Conservation (phyloP, 139 green algal genomes). For the Klebsormidium nitens region DNA sequence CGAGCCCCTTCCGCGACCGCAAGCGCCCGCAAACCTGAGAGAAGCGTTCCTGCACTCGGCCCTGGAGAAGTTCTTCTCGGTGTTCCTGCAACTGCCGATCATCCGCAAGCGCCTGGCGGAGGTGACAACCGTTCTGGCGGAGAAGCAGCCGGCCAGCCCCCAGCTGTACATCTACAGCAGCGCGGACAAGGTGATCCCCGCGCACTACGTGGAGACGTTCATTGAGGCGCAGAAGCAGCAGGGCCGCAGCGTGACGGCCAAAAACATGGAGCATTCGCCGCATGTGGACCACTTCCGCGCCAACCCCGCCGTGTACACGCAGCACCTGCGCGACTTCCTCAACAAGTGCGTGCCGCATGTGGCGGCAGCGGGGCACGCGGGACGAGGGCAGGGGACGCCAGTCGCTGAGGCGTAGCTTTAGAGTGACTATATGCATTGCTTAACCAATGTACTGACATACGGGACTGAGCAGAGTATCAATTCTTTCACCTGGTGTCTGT, state of each 20-base stretch:
- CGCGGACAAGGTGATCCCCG: constrained; percentile 26
- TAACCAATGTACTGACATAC: too few species aligned
- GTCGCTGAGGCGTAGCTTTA: too few species aligned
- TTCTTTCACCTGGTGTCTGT: too few species aligned
- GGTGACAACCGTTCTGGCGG: constrained; percentile 16
- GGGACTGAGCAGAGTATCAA: too few species aligned
- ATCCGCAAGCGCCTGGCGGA: constrained; percentile 16
- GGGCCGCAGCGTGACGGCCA: constrained; percentile 16
- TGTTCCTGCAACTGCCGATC: constrained; percentile 30
- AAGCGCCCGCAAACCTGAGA: neutral
- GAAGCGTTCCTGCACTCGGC: constrained; percentile 9
- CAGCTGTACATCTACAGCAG: constrained; percentile 43
- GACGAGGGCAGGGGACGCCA: too few species aligned
- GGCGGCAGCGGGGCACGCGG: too few species aligned
- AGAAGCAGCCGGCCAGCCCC: constrained; percentile 26
- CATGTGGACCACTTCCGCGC: constrained; percentile 40
- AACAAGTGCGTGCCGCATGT: constrained; percentile 19
- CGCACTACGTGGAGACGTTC: constrained; percentile 18
- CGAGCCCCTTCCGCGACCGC: neutral
- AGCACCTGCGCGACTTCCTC: constrained; percentile 23
- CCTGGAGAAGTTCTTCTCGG: constrained; percentile 29
- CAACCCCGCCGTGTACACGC: constrained; percentile 23
- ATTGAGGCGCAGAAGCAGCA: constrained; percentile 3
- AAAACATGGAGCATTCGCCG: constrained; percentile 16
- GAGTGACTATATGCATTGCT: too few species aligned